Conservation (phyloP, 1,139 yeast genomes). For the Kurtzmaniella quercitrusa region DNA sequence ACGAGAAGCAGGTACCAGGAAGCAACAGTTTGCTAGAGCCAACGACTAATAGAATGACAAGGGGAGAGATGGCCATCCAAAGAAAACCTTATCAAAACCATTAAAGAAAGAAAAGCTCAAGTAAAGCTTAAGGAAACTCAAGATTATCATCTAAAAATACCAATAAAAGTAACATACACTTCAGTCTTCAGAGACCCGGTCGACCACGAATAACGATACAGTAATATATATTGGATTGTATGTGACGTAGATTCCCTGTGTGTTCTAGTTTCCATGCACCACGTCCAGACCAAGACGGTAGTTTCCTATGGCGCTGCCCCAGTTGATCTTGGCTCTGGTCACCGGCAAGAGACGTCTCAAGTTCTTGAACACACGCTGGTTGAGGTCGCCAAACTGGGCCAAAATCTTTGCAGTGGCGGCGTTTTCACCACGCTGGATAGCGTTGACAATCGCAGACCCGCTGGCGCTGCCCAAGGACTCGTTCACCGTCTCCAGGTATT, state of each 20-base stretch:
- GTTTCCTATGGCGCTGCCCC: slow-evolving; percentile 93
- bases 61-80: too few relatives aligned
- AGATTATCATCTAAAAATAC: too few relatives aligned
- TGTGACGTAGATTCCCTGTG: not conserved
- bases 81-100: too few relatives aligned
- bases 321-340: slow-evolving; percentile 84
- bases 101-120: too few relatives aligned
- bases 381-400: slow-evolving; percentile 63
- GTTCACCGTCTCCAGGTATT: slow-evolving; percentile 43
- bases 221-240: not conserved
- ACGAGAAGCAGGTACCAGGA: too few relatives aligned
- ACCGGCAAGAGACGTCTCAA: slow-evolving; percentile 90
- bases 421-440: slow-evolving; percentile 59
- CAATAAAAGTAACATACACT: too few relatives aligned
- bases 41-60: too few relatives aligned
- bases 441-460: slow-evolving; percentile 38
- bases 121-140: too few relatives aligned
- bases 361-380: slow-evolving; percentile 76
- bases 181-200: too few relatives aligned
- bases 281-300: slow-evolving; percentile 87
- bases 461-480: slow-evolving; percentile 11
- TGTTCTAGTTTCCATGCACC: slow-evolving; percentile 26
- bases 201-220: too few relatives aligned
- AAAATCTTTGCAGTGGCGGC: slow-evolving; percentile 57
- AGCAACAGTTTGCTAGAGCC: too few relatives aligned